Evolutionary conservation across 805 yeast genomes (phyloP).

Genomic region (Cyberlindnera xylosilytica): DNA sequence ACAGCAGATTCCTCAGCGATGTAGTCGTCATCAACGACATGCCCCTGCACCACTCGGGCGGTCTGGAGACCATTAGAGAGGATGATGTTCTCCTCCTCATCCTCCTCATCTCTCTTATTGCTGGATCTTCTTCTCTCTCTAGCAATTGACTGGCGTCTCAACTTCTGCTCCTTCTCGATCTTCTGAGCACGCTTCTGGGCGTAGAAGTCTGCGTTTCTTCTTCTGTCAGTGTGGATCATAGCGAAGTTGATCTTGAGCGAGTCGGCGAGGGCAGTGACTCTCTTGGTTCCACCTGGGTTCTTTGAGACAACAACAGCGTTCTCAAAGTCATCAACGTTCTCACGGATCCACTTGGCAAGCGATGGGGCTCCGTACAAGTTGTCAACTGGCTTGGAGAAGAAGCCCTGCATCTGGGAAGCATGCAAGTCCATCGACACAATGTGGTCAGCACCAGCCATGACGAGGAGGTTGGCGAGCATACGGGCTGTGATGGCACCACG

Average conservation of each 20-base stretch:
- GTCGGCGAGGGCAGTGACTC: slow-evolving; percentile 98
- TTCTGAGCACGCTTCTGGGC: slow-evolving; percentile 36
- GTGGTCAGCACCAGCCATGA: slow-evolving; percentile 99
- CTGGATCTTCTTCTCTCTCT: slow-evolving; percentile 40
- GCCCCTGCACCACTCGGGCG: slow-evolving; percentile 95
- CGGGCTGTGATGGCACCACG: slow-evolving; percentile 98
- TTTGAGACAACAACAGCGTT: slow-evolving; percentile 96
- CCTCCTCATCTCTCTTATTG: slow-evolving; percentile 41
- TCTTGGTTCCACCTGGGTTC: slow-evolving; percentile 98
- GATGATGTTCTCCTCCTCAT: slow-evolving; percentile 63
- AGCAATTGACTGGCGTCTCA: slow-evolving; percentile 46
- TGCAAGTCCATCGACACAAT: slow-evolving; percentile 94
- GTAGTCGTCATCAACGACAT: slow-evolving; percentile 87
- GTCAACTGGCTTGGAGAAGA: slow-evolving; percentile 95
- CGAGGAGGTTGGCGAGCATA: slow-evolving; percentile 90
- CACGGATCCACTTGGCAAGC: slow-evolving; percentile 92
- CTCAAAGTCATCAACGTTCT: slow-evolving; percentile 79
- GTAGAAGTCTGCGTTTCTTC: slow-evolving; percentile 71
- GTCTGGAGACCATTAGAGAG: slow-evolving; percentile 84
- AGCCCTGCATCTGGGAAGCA: slow-evolving; percentile 99
- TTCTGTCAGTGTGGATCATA: slow-evolving; percentile 97
- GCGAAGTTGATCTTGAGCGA: slow-evolving; percentile 94
- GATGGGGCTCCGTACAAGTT: slow-evolving; percentile 96
- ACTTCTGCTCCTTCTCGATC: slow-evolving; percentile 30
- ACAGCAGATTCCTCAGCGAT: slow-evolving; percentile 32